Conservation (phyloP, 805 yeast genomes). For the Osmozyma mogii region DNA sequence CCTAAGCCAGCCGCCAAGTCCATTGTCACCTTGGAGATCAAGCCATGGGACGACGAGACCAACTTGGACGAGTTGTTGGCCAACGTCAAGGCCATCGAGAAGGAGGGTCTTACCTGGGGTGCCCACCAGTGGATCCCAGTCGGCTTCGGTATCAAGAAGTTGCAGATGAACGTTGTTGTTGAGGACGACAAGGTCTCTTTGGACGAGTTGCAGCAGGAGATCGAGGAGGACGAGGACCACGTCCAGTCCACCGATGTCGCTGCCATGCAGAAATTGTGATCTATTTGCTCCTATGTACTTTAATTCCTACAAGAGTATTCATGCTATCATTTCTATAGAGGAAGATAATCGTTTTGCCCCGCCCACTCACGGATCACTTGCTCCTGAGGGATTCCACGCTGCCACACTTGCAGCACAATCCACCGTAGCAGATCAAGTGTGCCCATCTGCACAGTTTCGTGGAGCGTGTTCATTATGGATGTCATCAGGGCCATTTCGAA, state of each 20-base stretch:
- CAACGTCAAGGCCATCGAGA: constrained; percentile 74
- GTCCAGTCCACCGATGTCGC: constrained; percentile 98
- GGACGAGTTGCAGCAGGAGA: constrained; percentile 72
- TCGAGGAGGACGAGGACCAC: constrained; percentile 95
- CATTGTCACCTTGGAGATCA: constrained; percentile 91
- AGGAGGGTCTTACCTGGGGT: constrained; percentile 98
- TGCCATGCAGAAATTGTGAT: constrained; percentile 95
- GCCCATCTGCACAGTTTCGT: constrained; percentile 47
- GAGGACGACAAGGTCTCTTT: constrained; percentile 95
- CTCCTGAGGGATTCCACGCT: constrained; percentile 34
- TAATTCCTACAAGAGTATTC: neutral
- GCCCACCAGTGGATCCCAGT: constrained; percentile 92
- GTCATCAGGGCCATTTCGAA: constrained; percentile 23
- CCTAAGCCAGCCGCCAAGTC: constrained; percentile 99
- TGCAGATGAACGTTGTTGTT: constrained; percentile 95
- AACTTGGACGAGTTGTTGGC: constrained; percentile 83
- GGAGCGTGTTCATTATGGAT: constrained; percentile 33
- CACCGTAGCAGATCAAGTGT: constrained; percentile 37
- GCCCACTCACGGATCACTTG: constrained; percentile 41
- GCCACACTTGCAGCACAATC: constrained; percentile 41
- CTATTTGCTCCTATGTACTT: neutral
- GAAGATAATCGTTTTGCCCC: constrained; percentile 43
- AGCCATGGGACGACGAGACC: constrained; percentile 99
- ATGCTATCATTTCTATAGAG: constrained; percentile 15
- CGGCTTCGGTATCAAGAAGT: constrained; percentile 99